Base-by-base conservation (phyloP, 2,329 filamentous ascomycete genomes). In the Fusarium mundagurra region DNA sequence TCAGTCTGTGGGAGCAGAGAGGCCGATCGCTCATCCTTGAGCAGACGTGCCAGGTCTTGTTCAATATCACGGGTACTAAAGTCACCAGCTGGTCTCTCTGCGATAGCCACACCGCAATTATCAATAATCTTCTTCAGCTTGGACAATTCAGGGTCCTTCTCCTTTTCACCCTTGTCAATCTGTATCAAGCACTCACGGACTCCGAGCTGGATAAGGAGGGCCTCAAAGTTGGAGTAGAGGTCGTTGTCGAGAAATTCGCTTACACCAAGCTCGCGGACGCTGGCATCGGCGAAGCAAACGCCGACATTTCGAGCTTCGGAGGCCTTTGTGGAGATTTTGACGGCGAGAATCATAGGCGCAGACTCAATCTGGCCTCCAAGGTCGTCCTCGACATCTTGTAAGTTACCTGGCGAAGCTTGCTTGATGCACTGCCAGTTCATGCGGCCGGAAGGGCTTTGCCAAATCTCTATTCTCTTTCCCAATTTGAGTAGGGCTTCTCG, bases 181-280 rank as follows among this genome's bases (percentile, higher is more conserved):
- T 94, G 93, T n/a, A 99, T 84, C 36, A 99, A 85, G 79, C 95
- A 98, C 82, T 99, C 96, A 80, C 95, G 96, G 27, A 98, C 94
- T 11, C 96, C 96, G 7, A 99, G 90, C 81, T 99, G 97, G 75
- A 99, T 99, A 60, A 99, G 90, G 24, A 99, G 88, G 7, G 95
- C 95, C 84, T 99, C 96, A 76, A 99, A 97, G 82, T 99, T 99
- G 60, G 96, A 98, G 85, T 97, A 99, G 16, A 98, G 88, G 81
- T 99, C 96, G 80, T 98, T 99, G 86, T 99, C 96, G n/a, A 98
- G 89, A 75, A 99, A 99, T 81, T 99, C 97, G 86, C 94, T 98
- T 61, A 99, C 95, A 14, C 96, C 96, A 6, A 99, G 88, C 85
- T 99, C 96, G 59, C 96, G 90, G 33, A 98, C 96, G 75, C 94